phyloP scores from a whole-genome alignment of 345 rosid genomes.

The thale cress (Arabidopsis thaliana) region DNA sequence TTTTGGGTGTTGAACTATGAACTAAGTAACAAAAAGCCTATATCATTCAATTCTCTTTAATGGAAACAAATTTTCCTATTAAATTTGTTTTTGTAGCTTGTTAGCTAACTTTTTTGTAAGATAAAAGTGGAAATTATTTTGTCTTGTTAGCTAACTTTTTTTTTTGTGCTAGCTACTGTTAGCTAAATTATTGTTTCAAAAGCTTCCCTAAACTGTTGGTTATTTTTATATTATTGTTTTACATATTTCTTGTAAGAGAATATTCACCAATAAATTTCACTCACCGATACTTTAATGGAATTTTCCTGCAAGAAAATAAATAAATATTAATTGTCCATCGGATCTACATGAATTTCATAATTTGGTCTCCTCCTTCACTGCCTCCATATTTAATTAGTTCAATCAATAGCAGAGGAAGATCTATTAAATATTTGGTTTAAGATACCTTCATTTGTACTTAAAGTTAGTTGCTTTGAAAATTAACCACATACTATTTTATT shows the following conservation, averaged over 20 bases:
- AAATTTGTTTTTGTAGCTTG: neutral
- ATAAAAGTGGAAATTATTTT: neutral
- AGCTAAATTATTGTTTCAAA: neutral
- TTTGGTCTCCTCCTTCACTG: constrained; percentile 28
- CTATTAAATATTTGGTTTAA: constrained; percentile 30
- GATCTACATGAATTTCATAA: constrained; percentile 34
- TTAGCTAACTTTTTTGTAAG: neutral
- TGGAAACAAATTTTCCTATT: neutral
- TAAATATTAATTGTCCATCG: constrained; percentile 11
- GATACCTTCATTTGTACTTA: constrained; percentile 43
- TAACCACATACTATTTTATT: constrained; percentile 35
- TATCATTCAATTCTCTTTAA: neutral
- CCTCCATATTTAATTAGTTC: constrained; percentile 23
- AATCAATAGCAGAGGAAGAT: constrained; percentile 22
- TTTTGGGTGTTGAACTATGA: neutral
- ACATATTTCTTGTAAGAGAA: neutral
- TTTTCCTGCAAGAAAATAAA: constrained; percentile 1
- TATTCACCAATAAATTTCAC: neutral
- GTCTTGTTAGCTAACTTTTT: constrained; percentile 4
- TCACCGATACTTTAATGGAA: constrained; percentile 3
- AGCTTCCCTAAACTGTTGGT: neutral
- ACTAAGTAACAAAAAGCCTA: neutral
- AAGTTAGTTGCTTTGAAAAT: constrained; percentile 44
- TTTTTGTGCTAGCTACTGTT: constrained; percentile 10
- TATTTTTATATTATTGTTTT: neutral